Conservation (phyloP, 306 rosid genomes). For the Rubus idaeus region DNA sequence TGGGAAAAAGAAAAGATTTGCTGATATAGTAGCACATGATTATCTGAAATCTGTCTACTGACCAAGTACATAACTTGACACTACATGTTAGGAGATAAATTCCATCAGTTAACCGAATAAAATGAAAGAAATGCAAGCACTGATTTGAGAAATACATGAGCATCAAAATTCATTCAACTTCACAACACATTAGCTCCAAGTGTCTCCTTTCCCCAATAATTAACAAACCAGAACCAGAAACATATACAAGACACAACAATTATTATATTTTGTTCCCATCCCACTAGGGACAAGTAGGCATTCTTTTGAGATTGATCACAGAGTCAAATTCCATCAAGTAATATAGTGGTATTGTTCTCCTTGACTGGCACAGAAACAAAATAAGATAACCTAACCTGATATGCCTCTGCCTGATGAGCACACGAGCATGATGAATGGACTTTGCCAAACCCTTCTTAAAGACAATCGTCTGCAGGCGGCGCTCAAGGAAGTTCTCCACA, state of each 20-base stretch:
- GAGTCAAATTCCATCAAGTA: neutral
- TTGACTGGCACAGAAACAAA: neutral
- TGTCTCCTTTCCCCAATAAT: neutral
- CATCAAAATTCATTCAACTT: neutral
- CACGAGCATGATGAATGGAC: slow-evolving; percentile 23
- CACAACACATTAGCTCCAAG: neutral
- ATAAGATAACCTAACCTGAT: slow-evolving; percentile 12
- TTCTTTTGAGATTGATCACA: neutral
- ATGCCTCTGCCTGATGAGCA: slow-evolving; percentile 23
- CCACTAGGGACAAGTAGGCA: neutral
- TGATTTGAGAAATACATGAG: neutral
- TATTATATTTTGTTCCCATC: neutral
- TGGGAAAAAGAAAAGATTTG: too few species aligned
- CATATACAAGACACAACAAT: neutral
- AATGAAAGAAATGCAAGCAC: neutral
- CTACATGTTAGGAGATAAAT: neutral
- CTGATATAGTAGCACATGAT: neutral
- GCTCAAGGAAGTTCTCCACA: slow-evolving; percentile 28
- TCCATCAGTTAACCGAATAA: neutral
- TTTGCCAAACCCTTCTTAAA: slow-evolving; percentile 17
- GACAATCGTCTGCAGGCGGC: slow-evolving; percentile 14
- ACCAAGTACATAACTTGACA: neutral
- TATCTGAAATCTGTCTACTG: neutral
- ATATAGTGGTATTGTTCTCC: neutral
- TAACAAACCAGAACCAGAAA: neutral